Conservation (phyloP, 371 early-diverging fungal genomes). For the Chytridiales sp. region DNA sequence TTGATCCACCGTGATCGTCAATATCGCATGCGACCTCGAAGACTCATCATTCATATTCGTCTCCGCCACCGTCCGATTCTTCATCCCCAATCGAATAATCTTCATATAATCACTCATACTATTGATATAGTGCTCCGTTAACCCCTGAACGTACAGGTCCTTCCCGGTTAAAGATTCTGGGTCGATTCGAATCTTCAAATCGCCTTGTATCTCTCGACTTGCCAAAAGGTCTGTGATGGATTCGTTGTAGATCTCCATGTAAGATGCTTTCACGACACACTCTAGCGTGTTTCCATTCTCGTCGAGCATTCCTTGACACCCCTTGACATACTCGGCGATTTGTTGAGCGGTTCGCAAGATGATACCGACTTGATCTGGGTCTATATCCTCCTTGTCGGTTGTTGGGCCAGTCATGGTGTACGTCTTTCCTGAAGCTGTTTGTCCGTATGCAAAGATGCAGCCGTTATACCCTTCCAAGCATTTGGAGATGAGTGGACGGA, state of each 20-base stretch:
- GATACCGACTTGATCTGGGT: slow-evolving; percentile 29
- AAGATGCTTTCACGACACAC: slow-evolving; percentile 29
- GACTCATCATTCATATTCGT: slow-evolving; percentile 51
- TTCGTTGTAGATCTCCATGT: slow-evolving; percentile 64
- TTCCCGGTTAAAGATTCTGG: slow-evolving; percentile 37
- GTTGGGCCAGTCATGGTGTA: slow-evolving; percentile 44
- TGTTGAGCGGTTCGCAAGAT: slow-evolving; percentile 35
- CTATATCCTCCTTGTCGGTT: neutral
- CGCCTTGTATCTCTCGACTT: slow-evolving; percentile 27
- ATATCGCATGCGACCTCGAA: slow-evolving; percentile 52
- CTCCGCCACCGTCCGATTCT: slow-evolving; percentile 44
- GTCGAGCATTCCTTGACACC: slow-evolving; percentile 13
- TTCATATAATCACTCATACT: slow-evolving; percentile 26
- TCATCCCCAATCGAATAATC: slow-evolving; percentile 30
- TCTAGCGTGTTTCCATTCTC: slow-evolving; percentile 13
- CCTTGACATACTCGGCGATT: slow-evolving; percentile 29
- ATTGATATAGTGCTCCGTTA: slow-evolving; percentile 34
- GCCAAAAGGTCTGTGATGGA: slow-evolving; percentile 47
- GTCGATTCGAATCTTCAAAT: slow-evolving; percentile 38
- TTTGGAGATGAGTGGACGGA: slow-evolving; percentile 71
- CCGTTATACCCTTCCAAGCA: slow-evolving; percentile 92
- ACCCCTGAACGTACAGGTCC: slow-evolving; percentile 37
- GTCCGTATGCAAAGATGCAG: slow-evolving; percentile 99
- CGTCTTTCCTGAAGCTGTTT: slow-evolving; percentile 58
- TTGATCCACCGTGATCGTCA: slow-evolving; percentile 42